phyloP scores from a whole-genome alignment of 495 filamentous ascomycete species.

The Parmelia sp. region DNA sequence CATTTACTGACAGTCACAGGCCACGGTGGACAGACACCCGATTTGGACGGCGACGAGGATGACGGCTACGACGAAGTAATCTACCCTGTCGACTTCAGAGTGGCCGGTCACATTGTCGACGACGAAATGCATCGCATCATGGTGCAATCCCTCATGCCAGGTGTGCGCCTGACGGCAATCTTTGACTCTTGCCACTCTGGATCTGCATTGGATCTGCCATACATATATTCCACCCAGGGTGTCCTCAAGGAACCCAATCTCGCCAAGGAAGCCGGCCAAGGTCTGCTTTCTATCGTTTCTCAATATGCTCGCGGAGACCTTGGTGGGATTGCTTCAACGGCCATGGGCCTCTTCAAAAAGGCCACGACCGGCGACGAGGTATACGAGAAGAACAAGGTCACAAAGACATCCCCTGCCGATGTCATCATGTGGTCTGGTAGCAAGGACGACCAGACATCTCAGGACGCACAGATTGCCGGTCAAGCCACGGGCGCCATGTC shows the following conservation, averaged over 20 bases:
- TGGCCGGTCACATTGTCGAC: slow-evolving; percentile 89
- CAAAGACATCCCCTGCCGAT: slow-evolving; percentile 91
- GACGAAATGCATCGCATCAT: slow-evolving; percentile 99
- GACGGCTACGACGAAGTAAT: slow-evolving; percentile 98
- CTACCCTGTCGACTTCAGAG: slow-evolving; percentile 91
- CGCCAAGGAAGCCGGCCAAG: slow-evolving; percentile 94
- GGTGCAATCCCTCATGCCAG: slow-evolving; percentile 72
- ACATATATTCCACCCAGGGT: slow-evolving; percentile 92
- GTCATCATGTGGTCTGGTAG: slow-evolving; percentile 97
- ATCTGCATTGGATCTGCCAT: slow-evolving; percentile 90
- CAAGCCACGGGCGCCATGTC: slow-evolving; percentile 97
- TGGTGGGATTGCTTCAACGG: slow-evolving; percentile 69
- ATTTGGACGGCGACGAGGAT: slow-evolving; percentile 88
- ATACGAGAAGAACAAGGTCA: slow-evolving; percentile 70
- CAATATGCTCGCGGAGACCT: slow-evolving; percentile 88
- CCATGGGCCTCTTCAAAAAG: slow-evolving; percentile 89
- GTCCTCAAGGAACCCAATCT: slow-evolving; percentile 97
- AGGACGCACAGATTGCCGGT: slow-evolving; percentile 60
- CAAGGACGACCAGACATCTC: slow-evolving; percentile 92
- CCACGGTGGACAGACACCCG: slow-evolving; percentile 94
- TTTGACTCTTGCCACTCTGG: slow-evolving; percentile 99
- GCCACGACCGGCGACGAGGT: slow-evolving; percentile 77
- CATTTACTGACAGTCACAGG: slow-evolving; percentile 42
- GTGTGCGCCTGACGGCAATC: slow-evolving; percentile 90
- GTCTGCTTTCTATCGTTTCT: slow-evolving; percentile 80